Base-by-base conservation (phyloP, 164 flowering plant species). In the Kalanchoe fedtschenkoi region DNA sequence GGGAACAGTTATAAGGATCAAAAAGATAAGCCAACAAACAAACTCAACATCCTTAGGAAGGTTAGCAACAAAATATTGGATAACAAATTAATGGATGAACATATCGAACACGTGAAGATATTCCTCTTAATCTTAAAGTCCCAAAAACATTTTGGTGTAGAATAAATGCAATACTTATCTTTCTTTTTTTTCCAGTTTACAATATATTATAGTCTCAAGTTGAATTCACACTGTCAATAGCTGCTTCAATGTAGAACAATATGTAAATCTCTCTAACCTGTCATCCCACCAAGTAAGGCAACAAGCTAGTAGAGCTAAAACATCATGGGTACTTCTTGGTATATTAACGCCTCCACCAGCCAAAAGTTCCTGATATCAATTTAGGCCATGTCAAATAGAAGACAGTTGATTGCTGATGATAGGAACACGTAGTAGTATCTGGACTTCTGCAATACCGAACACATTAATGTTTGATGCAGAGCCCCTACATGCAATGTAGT, bases 201-300 rank as follows among this genome's bases (percentile, higher is more conserved):
- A n/a, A n/a, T n/a, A n/a, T n/a, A n/a, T n/a, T n/a, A n/a, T n/a
- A 0, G 11, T 22, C 28, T 47, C 13, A 22, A 47, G 29, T 47
- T 28, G 29, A 47, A 44, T 44, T 44, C 8, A 44, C 51, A 44
- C 21, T 19, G 19, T 3, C 19, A 44, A 15, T 13, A 21, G 32
- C 38, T 43, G 19, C 56, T 26, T 51, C 1, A 30, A 47, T 14
- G 6, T 11, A 8, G 32, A 29, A 43, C 10, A 17, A 61, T 10
- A 61, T 34, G 17, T 29, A 42, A 53, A 37, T 29, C 7, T 6
- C n/a, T 14, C 51, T 74, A 60, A 92, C 98, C 96, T 84, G 64
- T 92, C 97, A 83, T 92, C 98, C 98, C 98, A 92, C 43, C 96
- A 82, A 60, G 93, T 65, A 66, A 92, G 96, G 29, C 96, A 88